Evolutionary conservation across 371 early-diverging fungal species (phyloP).

Genomic region (Mucor piriformis): DNA sequence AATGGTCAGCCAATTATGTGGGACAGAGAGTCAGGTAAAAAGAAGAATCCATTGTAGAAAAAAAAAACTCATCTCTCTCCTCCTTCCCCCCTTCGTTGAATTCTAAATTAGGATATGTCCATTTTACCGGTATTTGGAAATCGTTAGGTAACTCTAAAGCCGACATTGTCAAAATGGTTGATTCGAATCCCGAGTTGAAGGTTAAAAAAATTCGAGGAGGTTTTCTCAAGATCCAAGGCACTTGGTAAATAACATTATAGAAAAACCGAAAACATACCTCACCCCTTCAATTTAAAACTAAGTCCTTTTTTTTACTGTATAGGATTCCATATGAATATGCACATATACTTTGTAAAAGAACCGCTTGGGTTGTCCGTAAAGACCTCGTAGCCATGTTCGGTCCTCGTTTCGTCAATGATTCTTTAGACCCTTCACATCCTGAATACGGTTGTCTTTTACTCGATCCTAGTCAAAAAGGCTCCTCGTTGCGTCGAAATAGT

Average conservation of each 20-base stretch:
- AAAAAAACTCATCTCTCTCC: slow-evolving; percentile 48
- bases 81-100: slow-evolving; percentile 29
- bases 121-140: slow-evolving; percentile 79
- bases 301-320: slow-evolving; percentile 8
- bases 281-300: slow-evolving; percentile 24
- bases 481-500: neutral
- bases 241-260: slow-evolving; percentile 62
- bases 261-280: slow-evolving; percentile 31
- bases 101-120: slow-evolving; percentile 55
- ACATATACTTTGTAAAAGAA: slow-evolving; percentile 56
- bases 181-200: slow-evolving; percentile 65
- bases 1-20: slow-evolving; percentile 73
- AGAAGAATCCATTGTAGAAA: slow-evolving; percentile 53
- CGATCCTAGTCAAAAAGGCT: slow-evolving; percentile 26
- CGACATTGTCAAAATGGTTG: slow-evolving; percentile 71
- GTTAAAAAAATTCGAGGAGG: slow-evolving; percentile 73
- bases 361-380: slow-evolving; percentile 60
- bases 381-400: slow-evolving; percentile 68
- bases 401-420: slow-evolving; percentile 54
- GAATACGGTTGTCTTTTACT: slow-evolving; percentile 53
- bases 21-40: slow-evolving; percentile 69
- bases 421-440: slow-evolving; percentile 55
- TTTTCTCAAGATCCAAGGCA: slow-evolving; percentile 73
- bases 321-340: slow-evolving; percentile 69
- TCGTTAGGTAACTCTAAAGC: slow-evolving; percentile 69